A percentile compares a stretch with the other conserved stretches of the same genome.
Conservation (phyloP, 2,329 filamentous ascomycete species). For the Fonsecaea pugnacius region DNA sequence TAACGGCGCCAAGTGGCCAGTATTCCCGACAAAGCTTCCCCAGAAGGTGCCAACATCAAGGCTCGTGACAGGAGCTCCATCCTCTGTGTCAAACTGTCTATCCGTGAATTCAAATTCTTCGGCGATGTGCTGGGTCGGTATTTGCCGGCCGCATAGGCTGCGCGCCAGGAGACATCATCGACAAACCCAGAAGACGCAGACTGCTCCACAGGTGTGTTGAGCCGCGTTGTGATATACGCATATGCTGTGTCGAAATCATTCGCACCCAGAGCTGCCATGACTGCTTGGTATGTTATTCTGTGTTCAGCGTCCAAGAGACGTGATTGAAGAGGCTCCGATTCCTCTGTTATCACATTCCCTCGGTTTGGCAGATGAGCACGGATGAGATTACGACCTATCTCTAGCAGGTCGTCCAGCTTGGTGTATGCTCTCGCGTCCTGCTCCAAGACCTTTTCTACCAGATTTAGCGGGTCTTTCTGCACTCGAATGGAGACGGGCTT, state of each 20-base stretch:
- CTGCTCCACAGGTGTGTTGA: slow-evolving; percentile 44
- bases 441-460: slow-evolving; percentile 64
- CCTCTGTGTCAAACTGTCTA: slow-evolving; percentile 64
- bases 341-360: slow-evolving; percentile 14
- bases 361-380: slow-evolving; percentile 46
- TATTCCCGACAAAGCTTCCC: slow-evolving; percentile 62
- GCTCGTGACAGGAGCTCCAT: slow-evolving; percentile 68
- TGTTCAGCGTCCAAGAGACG: slow-evolving; percentile 47
- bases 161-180: slow-evolving; percentile 68
- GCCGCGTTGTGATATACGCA: slow-evolving; percentile 66
- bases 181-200: slow-evolving; percentile 35
- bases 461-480: slow-evolving; percentile 61
- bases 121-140: slow-evolving; percentile 49
- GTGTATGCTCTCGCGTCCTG: slow-evolving; percentile 67
- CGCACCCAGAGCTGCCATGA: slow-evolving; percentile 49
- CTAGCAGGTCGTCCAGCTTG: slow-evolving; percentile 66
- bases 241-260: slow-evolving; percentile 65
- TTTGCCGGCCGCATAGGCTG: slow-evolving; percentile 65
- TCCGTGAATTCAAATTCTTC: slow-evolving; percentile 47
- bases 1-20: slow-evolving; percentile 66
- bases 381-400: slow-evolving; percentile 64
- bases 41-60: slow-evolving; percentile 62
- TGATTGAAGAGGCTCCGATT: slow-evolving; percentile 26
- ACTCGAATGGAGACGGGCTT: slow-evolving; percentile 70
- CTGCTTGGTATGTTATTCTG: slow-evolving; percentile 53